A percentile compares a stretch with the other conserved stretches of the same genome.
These are phyloP conservation scores for Mimosa pudica DNA, from an alignment of 306 rosid species.

Conservation along the genomic window DNA sequence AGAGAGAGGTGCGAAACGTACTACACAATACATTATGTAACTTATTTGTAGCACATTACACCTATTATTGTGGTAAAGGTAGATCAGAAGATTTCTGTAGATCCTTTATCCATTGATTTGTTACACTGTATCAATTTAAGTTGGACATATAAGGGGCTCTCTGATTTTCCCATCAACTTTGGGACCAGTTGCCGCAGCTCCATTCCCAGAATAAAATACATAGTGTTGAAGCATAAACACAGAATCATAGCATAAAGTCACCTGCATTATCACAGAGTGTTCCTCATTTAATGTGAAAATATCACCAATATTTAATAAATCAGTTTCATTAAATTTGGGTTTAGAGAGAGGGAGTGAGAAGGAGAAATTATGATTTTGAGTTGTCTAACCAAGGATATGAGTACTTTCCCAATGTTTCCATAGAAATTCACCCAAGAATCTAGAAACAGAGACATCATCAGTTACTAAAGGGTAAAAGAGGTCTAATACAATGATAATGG, in stretches of 20 bases:
- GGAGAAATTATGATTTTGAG: background rate
- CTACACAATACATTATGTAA: background rate
- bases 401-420: constrained; percentile 80
- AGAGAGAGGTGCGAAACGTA: too few relatives aligned
- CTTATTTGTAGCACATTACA: background rate
- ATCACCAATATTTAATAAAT: background rate
- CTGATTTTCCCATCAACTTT: constrained; percentile 37
- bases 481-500: constrained; percentile 10
- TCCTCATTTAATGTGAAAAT: background rate
- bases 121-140: background rate
- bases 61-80: background rate
- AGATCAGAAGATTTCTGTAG: background rate
- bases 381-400: constrained; percentile 62
- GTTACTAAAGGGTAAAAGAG: background rate
- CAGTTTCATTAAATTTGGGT: background rate
- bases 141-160: constrained; percentile 39
- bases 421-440: constrained; percentile 85
- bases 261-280: constrained; percentile 45
- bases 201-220: constrained; percentile 57
- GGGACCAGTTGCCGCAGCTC: constrained; percentile 10
- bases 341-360: background rate
- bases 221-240: constrained; percentile 72
- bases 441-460: constrained; percentile 26
- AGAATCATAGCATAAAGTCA: constrained; percentile 70
- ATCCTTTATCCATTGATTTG: background rate